phyloP scores from a whole-genome alignment of 2,329 filamentous ascomycete species.

The Alternaria gaisen region DNA sequence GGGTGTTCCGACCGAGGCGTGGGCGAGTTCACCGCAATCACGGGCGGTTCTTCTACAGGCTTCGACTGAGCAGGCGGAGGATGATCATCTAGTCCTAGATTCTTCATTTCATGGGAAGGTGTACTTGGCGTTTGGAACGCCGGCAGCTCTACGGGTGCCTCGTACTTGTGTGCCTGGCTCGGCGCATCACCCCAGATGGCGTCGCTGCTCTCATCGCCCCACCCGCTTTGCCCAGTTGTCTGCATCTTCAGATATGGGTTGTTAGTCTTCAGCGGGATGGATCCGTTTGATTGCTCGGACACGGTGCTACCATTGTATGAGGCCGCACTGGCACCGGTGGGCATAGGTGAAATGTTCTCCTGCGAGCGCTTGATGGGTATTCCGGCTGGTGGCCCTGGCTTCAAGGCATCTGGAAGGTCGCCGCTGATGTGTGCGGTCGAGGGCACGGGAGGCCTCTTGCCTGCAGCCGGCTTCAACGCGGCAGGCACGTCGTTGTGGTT shows the following conservation, averaged over 20 bases:
- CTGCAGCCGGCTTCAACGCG: slow-evolving; percentile 47
- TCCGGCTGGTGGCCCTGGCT: slow-evolving; percentile 44
- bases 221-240: slow-evolving; percentile 46
- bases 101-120: slow-evolving; percentile 50
- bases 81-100: slow-evolving; percentile 45
- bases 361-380: slow-evolving; percentile 40
- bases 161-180: slow-evolving; percentile 36
- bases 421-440: slow-evolving; percentile 18
- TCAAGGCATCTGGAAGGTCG: slow-evolving; percentile 41
- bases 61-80: slow-evolving; percentile 21
- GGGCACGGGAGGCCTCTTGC: slow-evolving; percentile 34
- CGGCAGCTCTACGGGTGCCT: slow-evolving; percentile 53
- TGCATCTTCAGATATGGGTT: slow-evolving; percentile 57
- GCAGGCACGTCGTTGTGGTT: slow-evolving; percentile 45
- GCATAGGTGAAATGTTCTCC: slow-evolving; percentile 42
- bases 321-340: slow-evolving; percentile 38
- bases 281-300: slow-evolving; percentile 38
- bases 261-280: slow-evolving; percentile 51
- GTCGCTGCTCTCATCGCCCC: slow-evolving; percentile 49
- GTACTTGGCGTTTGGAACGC: slow-evolving; percentile 52
- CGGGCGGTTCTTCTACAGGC: slow-evolving; percentile 36
- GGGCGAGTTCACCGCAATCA: slow-evolving; percentile 38
- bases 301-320: slow-evolving; percentile 44
- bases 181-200: slow-evolving; percentile 51
- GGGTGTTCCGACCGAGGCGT: slow-evolving; percentile 31